Percentiles rank a stretch among this genome's conserved stretches.
Conservation (phyloP, 176 grass and related monocot species). For the Eremochloa ophiuroides region DNA sequence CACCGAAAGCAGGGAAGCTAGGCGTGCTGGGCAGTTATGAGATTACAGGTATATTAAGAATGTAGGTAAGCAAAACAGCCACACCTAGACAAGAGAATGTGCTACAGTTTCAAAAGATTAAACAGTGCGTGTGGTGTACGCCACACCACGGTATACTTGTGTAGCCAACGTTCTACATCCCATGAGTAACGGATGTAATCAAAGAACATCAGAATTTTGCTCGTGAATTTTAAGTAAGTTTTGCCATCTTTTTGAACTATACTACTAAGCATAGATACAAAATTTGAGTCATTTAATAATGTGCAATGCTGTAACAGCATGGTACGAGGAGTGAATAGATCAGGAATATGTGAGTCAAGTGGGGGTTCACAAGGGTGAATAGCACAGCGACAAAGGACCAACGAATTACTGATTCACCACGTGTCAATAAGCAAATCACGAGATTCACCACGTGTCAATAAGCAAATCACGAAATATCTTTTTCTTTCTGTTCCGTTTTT, state of each 20-base stretch:
- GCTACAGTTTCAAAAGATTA: background rate
- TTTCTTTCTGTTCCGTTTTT: background rate
- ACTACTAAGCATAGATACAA: background rate
- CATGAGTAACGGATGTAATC: background rate
- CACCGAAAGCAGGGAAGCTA: conserved; percentile 6
- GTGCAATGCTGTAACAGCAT: background rate
- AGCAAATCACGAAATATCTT: background rate
- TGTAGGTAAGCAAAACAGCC: background rate
- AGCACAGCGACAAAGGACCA: background rate
- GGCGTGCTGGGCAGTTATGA: background rate
- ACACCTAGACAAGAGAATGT: background rate
- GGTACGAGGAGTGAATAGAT: background rate
- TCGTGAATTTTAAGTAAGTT: background rate
- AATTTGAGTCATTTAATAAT: background rate
- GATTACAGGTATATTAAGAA: background rate
- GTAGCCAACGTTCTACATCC: background rate
- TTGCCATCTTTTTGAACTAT: background rate
- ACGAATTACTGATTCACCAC: background rate
- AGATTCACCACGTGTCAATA: background rate
- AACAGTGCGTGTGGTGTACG: background rate
- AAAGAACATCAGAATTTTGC: background rate
- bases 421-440: background rate
- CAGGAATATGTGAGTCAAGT: background rate
- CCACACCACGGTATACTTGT: background rate
- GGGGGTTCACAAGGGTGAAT: background rate